A percentile compares a stretch with the other conserved stretches of the same genome.
Evolutionary conservation across 139 green algal genomes (phyloP).

Genomic region (Zygnema circumcarinatum): DNA sequence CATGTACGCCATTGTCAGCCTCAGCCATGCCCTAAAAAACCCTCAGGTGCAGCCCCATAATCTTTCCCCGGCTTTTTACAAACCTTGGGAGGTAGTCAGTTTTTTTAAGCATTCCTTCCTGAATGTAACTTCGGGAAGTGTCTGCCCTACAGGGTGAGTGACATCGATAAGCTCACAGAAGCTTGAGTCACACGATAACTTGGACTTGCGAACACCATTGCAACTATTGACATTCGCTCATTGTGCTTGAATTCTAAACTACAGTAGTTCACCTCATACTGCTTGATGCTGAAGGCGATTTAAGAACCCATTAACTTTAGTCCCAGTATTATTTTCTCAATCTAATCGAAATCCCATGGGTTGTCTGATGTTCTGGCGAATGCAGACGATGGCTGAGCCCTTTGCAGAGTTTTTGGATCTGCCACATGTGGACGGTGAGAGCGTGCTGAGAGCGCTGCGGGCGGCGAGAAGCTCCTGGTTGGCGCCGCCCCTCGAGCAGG

Average conservation of each 20-base stretch:
- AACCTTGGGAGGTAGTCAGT: not conserved
- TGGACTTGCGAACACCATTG: not conserved
- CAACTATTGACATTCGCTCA: too few species aligned
- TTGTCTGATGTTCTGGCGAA: not conserved
- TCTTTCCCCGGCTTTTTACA: too few species aligned
- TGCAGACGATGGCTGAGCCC: not conserved
- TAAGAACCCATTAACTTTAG: too few species aligned
- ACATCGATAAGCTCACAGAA: not conserved
- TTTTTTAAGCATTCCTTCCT: not conserved
- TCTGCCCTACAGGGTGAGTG: not conserved
- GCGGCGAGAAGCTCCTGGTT: conserved; percentile 3
- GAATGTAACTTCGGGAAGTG: too few species aligned
- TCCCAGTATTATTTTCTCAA: too few species aligned
- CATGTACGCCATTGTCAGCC: not conserved
- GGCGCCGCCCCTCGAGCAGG: not conserved
- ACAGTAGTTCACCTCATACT: too few species aligned
- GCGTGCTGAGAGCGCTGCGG: not conserved
- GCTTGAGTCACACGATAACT: not conserved
- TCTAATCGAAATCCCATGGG: too few species aligned
- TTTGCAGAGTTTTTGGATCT: not conserved
- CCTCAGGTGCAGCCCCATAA: too few species aligned
- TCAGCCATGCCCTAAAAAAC: not conserved
- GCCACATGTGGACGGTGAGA: not conserved
- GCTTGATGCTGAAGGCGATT: too few species aligned
- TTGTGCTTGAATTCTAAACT: too few species aligned